These are phyloP conservation scores for Trichoderma koningiopsis DNA, from an alignment of 2,329 filamentous ascomycete genomes.

Conservation along the genomic window DNA sequence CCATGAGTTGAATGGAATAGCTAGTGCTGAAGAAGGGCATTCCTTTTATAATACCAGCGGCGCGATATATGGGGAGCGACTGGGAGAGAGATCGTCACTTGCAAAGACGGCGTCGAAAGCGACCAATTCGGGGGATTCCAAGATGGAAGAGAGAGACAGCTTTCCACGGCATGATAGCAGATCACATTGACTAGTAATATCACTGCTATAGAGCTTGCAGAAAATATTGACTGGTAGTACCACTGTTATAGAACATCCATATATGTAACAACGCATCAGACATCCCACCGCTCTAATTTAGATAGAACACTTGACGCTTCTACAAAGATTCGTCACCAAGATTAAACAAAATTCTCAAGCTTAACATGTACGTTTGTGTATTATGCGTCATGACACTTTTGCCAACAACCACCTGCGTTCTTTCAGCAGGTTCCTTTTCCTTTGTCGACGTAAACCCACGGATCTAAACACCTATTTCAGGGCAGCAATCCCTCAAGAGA, in stretches of 20 bases:
- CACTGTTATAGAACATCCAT: too few species aligned
- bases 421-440: neutral
- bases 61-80: neutral
- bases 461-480: slow-evolving; percentile 7
- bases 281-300: too few species aligned
- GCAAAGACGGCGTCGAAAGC: neutral
- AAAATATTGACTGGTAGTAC: neutral
- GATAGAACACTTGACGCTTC: neutral
- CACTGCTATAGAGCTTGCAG: neutral
- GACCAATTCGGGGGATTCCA: neutral
- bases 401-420: slow-evolving; percentile 2
- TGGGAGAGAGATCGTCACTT: neutral
- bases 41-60: neutral
- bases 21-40: neutral
- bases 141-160: neutral
- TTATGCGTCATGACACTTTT: slow-evolving; percentile 12
- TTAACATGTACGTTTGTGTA: slow-evolving; percentile 8
- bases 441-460: slow-evolving; percentile 5
- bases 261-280: too few species aligned
- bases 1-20: neutral
- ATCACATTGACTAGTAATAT: neutral
- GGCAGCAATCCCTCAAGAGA: slow-evolving; percentile 1
- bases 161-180: neutral
- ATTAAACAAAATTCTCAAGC: neutral
- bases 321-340: neutral